Percentiles rank a stretch among this genome's conserved stretches.
phyloP scores from a whole-genome alignment of 2,329 filamentous ascomycete species.

The Penicillium sp. region DNA sequence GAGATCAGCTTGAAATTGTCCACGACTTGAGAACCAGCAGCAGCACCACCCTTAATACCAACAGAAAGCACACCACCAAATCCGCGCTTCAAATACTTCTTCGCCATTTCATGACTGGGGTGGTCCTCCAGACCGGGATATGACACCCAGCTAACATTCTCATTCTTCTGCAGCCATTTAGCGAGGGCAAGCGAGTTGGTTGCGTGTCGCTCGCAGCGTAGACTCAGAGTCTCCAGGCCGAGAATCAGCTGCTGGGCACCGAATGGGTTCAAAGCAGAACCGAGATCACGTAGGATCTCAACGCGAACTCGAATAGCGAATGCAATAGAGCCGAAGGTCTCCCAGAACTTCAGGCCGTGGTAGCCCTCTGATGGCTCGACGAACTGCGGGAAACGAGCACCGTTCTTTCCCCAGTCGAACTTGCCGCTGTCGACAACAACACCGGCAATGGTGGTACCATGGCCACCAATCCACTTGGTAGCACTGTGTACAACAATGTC shows the following conservation, averaged over 20 bases:
- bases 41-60: slow-evolving; percentile 83
- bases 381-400: slow-evolving; percentile 85
- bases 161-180: slow-evolving; percentile 76
- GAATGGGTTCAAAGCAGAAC: slow-evolving; percentile 81
- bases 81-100: slow-evolving; percentile 80
- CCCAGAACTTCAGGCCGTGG: slow-evolving; percentile 91
- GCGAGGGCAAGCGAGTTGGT: slow-evolving; percentile 79
- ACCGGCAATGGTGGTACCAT: slow-evolving; percentile 87
- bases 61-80: slow-evolving; percentile 91
- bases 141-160: slow-evolving; percentile 86
- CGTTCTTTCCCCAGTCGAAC: slow-evolving; percentile 89
- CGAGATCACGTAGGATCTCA: slow-evolving; percentile 85
- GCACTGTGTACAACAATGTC: slow-evolving; percentile 94
- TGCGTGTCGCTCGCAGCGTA: slow-evolving; percentile 83
- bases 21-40: slow-evolving; percentile 82
- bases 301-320: slow-evolving; percentile 85
- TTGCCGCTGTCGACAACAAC: slow-evolving; percentile 84
- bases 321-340: slow-evolving; percentile 81
- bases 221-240: slow-evolving; percentile 83
- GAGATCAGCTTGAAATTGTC: slow-evolving; percentile 94
- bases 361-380: slow-evolving; percentile 81
- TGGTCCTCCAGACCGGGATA: slow-evolving; percentile 88
- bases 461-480: slow-evolving; percentile 96
- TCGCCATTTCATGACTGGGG: slow-evolving; percentile 73
- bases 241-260: slow-evolving; percentile 88